These are phyloP conservation scores for Ustulina deusta DNA, from an alignment of 2,329 filamentous ascomycete species.

Conservation along the genomic window DNA sequence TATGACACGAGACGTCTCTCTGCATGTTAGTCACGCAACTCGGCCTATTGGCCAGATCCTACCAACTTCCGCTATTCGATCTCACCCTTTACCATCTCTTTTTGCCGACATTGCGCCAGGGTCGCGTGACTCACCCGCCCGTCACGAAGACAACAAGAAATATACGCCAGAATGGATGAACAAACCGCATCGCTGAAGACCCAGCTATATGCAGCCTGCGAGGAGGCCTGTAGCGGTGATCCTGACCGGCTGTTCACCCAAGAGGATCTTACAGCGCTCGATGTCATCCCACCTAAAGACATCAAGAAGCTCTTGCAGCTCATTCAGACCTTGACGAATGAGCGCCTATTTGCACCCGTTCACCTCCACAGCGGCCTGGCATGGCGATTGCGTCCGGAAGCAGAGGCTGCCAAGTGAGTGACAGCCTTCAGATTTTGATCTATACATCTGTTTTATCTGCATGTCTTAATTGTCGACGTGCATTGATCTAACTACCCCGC, in stretches of 20 bases:
- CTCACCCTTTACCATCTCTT: conserved; percentile 40
- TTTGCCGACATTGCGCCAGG: conserved; percentile 23
- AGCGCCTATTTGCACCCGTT: conserved; percentile 69
- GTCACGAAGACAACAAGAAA: conserved; percentile 12
- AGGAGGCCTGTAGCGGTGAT: conserved; percentile 58
- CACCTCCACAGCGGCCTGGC: conserved; percentile 58
- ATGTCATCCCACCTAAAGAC: conserved; percentile 69
- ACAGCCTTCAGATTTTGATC: conserved; percentile 13
- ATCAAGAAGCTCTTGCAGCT: conserved; percentile 66
- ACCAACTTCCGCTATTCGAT: conserved; percentile 42
- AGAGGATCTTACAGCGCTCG: conserved; percentile 67
- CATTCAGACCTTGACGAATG: conserved; percentile 68
- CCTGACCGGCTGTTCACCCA: conserved; percentile 66
- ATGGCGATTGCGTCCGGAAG: conserved; percentile 70
- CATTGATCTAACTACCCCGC: conserved; percentile 4
- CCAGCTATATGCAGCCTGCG: conserved; percentile 67
- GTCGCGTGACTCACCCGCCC: conserved; percentile 32
- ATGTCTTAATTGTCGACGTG: not conserved
- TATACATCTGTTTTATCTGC: not conserved
- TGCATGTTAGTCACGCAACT: conserved; percentile 40
- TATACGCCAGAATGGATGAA: conserved; percentile 47
- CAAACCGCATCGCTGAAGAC: conserved; percentile 61
- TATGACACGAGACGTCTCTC: conserved; percentile 2
- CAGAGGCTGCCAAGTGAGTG: conserved; percentile 72
- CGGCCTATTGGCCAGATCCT: conserved; percentile 41